Evolutionary conservation across 352 stramenopile species (phyloP).

Genomic region (Blastocystis sp.): DNA sequence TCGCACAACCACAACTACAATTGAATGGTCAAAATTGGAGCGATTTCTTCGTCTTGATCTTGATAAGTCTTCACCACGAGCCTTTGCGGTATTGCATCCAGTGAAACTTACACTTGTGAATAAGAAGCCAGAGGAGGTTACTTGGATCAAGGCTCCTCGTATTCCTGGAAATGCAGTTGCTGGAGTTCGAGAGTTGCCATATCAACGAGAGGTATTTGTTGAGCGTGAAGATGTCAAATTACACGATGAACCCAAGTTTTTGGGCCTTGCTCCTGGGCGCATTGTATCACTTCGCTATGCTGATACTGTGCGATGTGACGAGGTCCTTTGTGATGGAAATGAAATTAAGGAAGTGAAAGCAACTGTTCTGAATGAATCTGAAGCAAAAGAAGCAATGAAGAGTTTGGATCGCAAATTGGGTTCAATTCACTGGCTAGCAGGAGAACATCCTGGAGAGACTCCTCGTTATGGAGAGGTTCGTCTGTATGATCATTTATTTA

Average conservation of each 20-base stretch:
- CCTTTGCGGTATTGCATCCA: slow-evolving; percentile 80
- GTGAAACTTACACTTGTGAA: slow-evolving; percentile 80
- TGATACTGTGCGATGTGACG: slow-evolving; percentile 85
- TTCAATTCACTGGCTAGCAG: slow-evolving; percentile 88
- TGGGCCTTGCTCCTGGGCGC: slow-evolving; percentile 88
- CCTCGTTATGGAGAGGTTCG: slow-evolving; percentile 81
- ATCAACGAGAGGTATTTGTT: slow-evolving; percentile 68
- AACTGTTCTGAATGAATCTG: slow-evolving; percentile 71
- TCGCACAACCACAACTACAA: slow-evolving; percentile 76
- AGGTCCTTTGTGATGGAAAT: slow-evolving; percentile 85
- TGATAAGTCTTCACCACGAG: slow-evolving; percentile 74
- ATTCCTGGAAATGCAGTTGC: slow-evolving; percentile 69
- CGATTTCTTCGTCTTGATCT: slow-evolving; percentile 77
- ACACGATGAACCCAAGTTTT: slow-evolving; percentile 80
- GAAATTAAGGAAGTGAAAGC: slow-evolving; percentile 78
- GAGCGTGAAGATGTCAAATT: slow-evolving; percentile 68
- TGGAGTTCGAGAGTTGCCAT: slow-evolving; percentile 56
- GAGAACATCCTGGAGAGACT: slow-evolving; percentile 71
- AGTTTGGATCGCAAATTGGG: slow-evolving; percentile 83
- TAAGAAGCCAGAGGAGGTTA: slow-evolving; percentile 24
- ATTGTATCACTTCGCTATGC: slow-evolving; percentile 92
- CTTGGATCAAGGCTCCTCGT: slow-evolving; percentile 48
- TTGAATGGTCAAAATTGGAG: slow-evolving; percentile 77
- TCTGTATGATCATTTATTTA: slow-evolving; percentile 94
- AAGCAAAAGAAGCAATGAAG: slow-evolving; percentile 76